Conservation (phyloP, 78 protist species). For the Cavenderia fasciculata region DNA sequence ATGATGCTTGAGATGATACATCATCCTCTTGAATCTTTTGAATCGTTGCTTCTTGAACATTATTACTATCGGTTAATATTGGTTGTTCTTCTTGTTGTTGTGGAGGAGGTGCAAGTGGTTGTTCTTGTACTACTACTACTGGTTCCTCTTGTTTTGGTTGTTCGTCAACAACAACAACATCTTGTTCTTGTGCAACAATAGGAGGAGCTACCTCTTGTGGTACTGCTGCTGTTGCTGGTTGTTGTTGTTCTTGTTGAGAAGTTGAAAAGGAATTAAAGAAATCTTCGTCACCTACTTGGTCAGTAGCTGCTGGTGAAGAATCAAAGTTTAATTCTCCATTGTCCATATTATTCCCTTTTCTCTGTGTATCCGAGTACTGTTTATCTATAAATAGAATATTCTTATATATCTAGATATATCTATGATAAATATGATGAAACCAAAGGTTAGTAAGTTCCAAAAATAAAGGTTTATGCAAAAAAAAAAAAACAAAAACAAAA, state of each 20-base stretch:
- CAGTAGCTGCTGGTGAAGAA: background rate
- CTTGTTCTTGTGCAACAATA: too few species aligned
- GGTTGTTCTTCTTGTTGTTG: background rate
- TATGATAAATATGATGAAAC: too few species aligned
- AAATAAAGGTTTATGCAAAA: too few species aligned
- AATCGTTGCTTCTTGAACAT: background rate
- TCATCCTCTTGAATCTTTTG: background rate
- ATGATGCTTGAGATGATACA: background rate
- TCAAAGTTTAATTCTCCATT: constrained; percentile 1
- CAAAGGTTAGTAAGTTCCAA: too few species aligned
- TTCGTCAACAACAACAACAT: background rate
- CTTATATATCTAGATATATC: too few species aligned
- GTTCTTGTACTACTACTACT: background rate
- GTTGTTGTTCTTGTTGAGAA: background rate
- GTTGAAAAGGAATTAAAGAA: constrained; percentile 34
- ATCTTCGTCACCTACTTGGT: background rate
- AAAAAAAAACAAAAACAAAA: too few species aligned
- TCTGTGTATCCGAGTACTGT: too few species aligned
- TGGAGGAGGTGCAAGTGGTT: background rate
- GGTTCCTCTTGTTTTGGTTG: background rate
- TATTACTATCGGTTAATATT: too few species aligned
- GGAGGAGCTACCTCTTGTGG: too few species aligned
- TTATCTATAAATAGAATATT: too few species aligned
- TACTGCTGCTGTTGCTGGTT: background rate
- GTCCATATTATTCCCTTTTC: background rate